Conservation (phyloP, 2,329 filamentous ascomycete genomes). For the Shiraia bambusicola region DNA sequence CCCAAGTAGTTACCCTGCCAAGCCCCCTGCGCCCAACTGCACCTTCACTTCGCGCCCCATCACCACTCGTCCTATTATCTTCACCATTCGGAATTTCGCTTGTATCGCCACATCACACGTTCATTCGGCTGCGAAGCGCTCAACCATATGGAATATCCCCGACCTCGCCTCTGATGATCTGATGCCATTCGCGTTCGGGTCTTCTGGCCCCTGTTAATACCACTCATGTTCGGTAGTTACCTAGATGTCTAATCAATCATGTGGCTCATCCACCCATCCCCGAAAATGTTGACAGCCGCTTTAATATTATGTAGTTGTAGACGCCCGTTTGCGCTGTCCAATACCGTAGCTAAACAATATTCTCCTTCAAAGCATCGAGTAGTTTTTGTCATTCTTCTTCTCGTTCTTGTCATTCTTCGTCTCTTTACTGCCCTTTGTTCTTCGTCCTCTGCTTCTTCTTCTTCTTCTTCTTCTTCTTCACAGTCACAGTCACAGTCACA, state of each 20-base stretch:
- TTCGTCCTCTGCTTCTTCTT: neutral
- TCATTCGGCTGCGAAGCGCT: too few relatives aligned
- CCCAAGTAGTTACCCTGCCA: too few relatives aligned
- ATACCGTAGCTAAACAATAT: conserved; percentile 11
- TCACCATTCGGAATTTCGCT: too few relatives aligned
- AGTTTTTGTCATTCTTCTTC: neutral
- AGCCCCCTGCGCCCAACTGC: too few relatives aligned
- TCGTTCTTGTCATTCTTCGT: neutral
- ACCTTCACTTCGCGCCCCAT: too few relatives aligned
- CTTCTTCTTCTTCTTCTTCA: neutral
- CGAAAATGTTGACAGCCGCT: conserved; percentile 12
- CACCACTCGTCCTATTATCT: too few relatives aligned
- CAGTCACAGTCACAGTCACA: too few relatives aligned
- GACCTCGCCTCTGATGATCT: conserved; percentile 6
- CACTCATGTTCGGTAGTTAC: too few relatives aligned
- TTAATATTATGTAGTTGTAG: conserved; percentile 1
- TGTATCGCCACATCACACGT: too few relatives aligned
- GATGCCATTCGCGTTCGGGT: too few relatives aligned
- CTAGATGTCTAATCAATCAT: conserved; percentile 5
- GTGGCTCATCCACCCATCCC: conserved; percentile 5
- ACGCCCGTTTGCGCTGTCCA: neutral
- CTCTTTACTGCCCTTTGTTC: conserved; percentile 1
- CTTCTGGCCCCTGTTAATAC: too few relatives aligned
- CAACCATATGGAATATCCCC: neutral
- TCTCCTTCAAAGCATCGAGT: conserved; percentile 7